A percentile compares a stretch with the other conserved stretches of the same genome.
These are phyloP conservation scores for Talaromyces thailandensis DNA, from an alignment of 495 filamentous ascomycete species.

Conservation along the genomic window DNA sequence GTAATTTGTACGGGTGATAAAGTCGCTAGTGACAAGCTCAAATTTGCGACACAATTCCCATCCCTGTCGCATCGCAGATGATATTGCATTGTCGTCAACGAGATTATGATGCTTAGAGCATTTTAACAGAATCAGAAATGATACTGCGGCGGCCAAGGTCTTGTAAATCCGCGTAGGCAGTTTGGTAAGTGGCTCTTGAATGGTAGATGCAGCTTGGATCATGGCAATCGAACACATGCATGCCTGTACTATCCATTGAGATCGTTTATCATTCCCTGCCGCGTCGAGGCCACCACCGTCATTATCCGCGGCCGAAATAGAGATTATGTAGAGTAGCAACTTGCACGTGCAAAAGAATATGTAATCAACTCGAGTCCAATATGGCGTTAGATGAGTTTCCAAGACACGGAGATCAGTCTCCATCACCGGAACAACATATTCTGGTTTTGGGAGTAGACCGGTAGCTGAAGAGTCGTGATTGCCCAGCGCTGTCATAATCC, in stretches of 20 bases:
- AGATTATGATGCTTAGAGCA: conserved; percentile 1
- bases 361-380: not conserved
- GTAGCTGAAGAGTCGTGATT: not conserved
- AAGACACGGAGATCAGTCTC: not conserved
- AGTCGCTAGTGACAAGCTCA: not conserved
- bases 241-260: not conserved
- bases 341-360: not conserved
- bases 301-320: not conserved
- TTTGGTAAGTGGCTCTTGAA: not conserved
- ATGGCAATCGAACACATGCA: not conserved
- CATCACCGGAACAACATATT: not conserved
- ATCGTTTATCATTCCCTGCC: not conserved
- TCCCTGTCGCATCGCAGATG: not conserved
- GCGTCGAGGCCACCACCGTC: not conserved
- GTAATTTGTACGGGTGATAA: not conserved
- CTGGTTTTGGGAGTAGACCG: not conserved
- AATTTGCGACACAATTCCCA: not conserved
- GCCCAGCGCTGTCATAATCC: not conserved
- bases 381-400: not conserved
- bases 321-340: not conserved
- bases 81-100: not conserved
- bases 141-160: not conserved
- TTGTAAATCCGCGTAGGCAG: not conserved
- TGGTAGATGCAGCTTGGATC: not conserved
- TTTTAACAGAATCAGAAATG: not conserved